Percentiles rank a stretch among this genome's conserved stretches.
Evolutionary conservation across 805 yeast species (phyloP).

Genomic region (Zygosaccharomyces kombuchaensis): DNA sequence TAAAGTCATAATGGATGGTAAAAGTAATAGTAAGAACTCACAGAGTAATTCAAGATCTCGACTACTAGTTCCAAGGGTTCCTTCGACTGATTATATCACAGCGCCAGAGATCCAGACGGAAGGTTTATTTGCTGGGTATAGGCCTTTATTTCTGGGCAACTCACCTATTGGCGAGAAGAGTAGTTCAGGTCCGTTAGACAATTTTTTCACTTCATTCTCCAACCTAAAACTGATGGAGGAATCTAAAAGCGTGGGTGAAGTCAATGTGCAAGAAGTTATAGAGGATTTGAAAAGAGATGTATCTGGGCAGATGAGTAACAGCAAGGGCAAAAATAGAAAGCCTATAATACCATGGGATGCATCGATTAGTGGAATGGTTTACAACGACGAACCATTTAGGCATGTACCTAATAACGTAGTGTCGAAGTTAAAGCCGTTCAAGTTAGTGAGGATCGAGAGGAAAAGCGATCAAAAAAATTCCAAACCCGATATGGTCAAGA

Average conservation of each 20-base stretch:
- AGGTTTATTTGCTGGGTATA: slow-evolving; percentile 44
- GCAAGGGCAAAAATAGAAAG: slow-evolving; percentile 14
- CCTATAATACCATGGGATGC: slow-evolving; percentile 40
- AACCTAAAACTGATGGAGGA: slow-evolving; percentile 17
- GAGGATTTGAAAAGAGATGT: slow-evolving; percentile 20
- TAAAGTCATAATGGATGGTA: background rate
- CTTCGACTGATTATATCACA: slow-evolving; percentile 29
- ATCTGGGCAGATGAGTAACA: slow-evolving; percentile 7
- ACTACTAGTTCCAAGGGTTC: slow-evolving; percentile 29
- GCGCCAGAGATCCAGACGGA: slow-evolving; percentile 32
- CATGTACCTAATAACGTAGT: slow-evolving; percentile 38
- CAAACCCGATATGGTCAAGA: slow-evolving; percentile 56
- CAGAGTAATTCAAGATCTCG: background rate
- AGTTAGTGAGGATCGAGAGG: slow-evolving; percentile 59
- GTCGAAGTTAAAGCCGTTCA: slow-evolving; percentile 36
- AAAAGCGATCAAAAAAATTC: slow-evolving; percentile 73
- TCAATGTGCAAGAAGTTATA: slow-evolving; percentile 19
- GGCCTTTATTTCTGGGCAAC: slow-evolving; percentile 42
- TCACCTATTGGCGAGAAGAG: slow-evolving; percentile 18
- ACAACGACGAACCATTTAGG: slow-evolving; percentile 34
- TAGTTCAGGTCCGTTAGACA: slow-evolving; percentile 14
- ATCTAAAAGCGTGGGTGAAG: slow-evolving; percentile 11
- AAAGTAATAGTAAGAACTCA: background rate
- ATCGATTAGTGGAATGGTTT: slow-evolving; percentile 36
- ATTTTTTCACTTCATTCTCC: slow-evolving; percentile 21